Base-by-base conservation (phyloP, 1,284 basidiomycete genomes). In the Singerocomus inundabilis region DNA sequence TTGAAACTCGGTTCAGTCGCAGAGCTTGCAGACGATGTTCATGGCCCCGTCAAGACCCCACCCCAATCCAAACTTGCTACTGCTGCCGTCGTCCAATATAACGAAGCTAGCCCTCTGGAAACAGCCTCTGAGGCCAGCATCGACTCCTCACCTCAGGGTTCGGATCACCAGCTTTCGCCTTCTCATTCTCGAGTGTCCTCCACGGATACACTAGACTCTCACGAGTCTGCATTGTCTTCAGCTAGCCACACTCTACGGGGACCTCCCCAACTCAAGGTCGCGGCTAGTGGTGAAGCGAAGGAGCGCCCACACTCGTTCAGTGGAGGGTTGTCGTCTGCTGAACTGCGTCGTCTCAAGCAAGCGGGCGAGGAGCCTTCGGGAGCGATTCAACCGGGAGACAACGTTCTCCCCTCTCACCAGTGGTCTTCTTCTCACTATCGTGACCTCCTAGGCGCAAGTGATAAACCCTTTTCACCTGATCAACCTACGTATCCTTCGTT, bases 231-330 rank as follows among this genome's bases (percentile, higher is more conserved):
- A 28, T 61, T 70, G 38, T 78, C 78, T 44, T 70, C 72, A 38
- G 65, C 74, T 45, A 78, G 78, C 57, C 81, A 83, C 62, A 78
- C 76, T 28, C 68, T 85, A 57, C 72, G 83, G 46, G 74, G 72
- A 37, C 70, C 70, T 45, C 77, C 75, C 46, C 72, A 78, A 50
- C 66, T 82, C 55, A 84, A 84, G 67, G 69, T 75, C 44, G 73
- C 71, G 43, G 67, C 72, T 42, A 59, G 74, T 45, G 69, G 70
- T 49, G 85, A 88, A 61, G 70, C 78, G 44, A 84, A 85, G 63
- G 87, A 87, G 62, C 78, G 87, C 47, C 87, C 86, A 15, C 85
- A 86, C 63, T 88, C 87, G 1, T 89, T 87, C 65, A 88, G 83
- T 53, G 87, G 87, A 31, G 85, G 84, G 24, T 70, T 89, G 37